Base-by-base conservation (phyloP, 257 asterid genomes). In the Dorcoceras hygrometricum region DNA sequence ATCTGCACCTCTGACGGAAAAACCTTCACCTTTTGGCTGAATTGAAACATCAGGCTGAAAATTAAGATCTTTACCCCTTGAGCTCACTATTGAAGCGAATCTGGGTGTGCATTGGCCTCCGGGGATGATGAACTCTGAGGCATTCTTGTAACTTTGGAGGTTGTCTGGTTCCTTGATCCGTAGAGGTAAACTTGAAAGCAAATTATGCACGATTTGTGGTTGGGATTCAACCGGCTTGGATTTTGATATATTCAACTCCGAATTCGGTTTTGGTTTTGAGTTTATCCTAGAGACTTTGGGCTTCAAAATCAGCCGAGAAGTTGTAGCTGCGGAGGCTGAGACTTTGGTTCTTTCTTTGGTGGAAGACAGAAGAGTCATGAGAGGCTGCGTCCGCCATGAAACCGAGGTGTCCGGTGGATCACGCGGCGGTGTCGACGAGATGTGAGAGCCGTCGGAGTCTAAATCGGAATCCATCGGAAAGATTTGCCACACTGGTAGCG, bases 341-440 rank as follows among this genome's bases (percentile, higher is more conserved):
- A 70, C 58, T 85, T 73, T 78, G 54, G 76, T 57, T 72, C 77
- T 83, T 55, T 81, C 71, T 73, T 74, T 80, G 36, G 59, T 29
- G 72, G 89, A 73, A 28, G 81, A 58, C 34, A 78, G 65, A 66
- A 78, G 84, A 50, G 71, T 14, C 8, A 62, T 66, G 43, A 28
- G 67, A 62, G 29, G 70, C 53, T 63, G 10, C 65, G 80, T 27
- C 48, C 27, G 76, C 12, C 77, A 75, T 14, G 67, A 75, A 27
- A 57, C 48, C 18, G 82, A 10, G 63, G 77, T 31, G 50, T 48
- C 32, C 11, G 77, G 58, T 19, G 83, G 82, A 20, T 80, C 68
- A 31, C 70, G 74, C 20, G 96, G 95, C 27, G 95, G 98, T 8
- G 96, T 84, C 75, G 95, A 81, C 58, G 97, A 93, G 67, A 93